Base-by-base conservation (phyloP, 306 rosid genomes). In the Cucumis melo region DNA sequence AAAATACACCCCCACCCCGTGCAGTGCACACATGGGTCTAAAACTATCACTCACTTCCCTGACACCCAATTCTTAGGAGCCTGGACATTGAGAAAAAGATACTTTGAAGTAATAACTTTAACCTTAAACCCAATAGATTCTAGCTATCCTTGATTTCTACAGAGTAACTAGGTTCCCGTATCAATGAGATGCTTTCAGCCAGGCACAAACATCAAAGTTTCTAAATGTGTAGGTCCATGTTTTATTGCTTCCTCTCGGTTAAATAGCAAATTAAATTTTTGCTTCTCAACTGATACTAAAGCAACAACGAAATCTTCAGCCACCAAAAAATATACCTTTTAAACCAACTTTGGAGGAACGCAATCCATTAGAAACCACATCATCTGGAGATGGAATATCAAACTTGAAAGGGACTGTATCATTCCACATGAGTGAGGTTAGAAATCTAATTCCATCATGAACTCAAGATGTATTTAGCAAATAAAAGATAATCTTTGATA, bases 301-400 rank as follows among this genome's bases (percentile, higher is more conserved):
- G 11, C 39, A 58, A 29, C 56, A 76, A 84, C 9, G 41, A 70
- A 46, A 79, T 46, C 50, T 51, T 75, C 68, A 46, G 56, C 70
- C 83, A 73, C 71, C 50, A 80, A 56, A 70, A 65, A 48, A 27
- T 39, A 68, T 91, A 93, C 97, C 96, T 94, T 87, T 90, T 61
- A 80, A 84, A 38, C 88, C 93, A 80, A 48, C 78, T 91, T 88
- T 94, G 79, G 97, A 84, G 79, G 93, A 86, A 73, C 63, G 86
- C 81, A 91, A 65, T 50, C 98, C 97, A 19, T 82, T 77, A 71
- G 85, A 71, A 73, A 94, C 95, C 81, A 85, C 72, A 78, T 91
- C 97, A 86, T 94, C 98, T 20, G 98, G 98, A 80, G 98, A 94
- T 79, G 97, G 98, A 85, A 75, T 84, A 75, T 91, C 86, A 75